Percentiles rank a stretch among this genome's conserved stretches.
Evolutionary conservation across 1,284 basidiomycete species (phyloP).

Genomic region (Malassezia furfur): DNA sequence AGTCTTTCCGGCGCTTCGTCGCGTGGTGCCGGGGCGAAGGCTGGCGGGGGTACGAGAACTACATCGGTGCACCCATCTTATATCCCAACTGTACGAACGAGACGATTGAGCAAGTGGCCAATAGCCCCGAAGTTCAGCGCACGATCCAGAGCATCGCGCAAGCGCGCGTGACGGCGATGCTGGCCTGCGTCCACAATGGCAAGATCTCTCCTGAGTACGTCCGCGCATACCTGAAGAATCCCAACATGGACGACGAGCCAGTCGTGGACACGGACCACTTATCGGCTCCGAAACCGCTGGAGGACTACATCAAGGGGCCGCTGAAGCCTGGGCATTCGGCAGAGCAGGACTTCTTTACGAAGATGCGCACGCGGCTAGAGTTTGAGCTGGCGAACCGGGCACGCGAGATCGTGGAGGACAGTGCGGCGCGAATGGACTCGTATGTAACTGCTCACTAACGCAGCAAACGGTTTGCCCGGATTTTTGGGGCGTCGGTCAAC

Average conservation of each 20-base stretch:
- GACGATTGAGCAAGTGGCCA: constrained; percentile 28
- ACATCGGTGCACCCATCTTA: constrained; percentile 39
- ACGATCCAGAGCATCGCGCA: constrained; percentile 20
- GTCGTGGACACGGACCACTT: neutral
- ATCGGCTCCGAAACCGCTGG: neutral
- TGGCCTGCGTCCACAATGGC: neutral
- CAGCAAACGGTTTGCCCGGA: constrained; percentile 24
- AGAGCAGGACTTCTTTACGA: neutral
- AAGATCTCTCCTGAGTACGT: neutral
- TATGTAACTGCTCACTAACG: neutral
- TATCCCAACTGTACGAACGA: constrained; percentile 31
- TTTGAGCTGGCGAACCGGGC: constrained; percentile 24
- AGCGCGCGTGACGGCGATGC: neutral
- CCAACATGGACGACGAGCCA: neutral
- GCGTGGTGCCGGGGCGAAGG: constrained; percentile 37
- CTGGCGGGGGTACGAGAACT: constrained; percentile 40
- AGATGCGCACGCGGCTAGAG: constrained; percentile 4
- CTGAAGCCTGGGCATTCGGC: neutral
- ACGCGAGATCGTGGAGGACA: constrained; percentile 22
- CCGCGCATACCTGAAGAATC: neutral
- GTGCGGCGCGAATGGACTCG: constrained; percentile 5
- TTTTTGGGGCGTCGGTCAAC: constrained; percentile 41
- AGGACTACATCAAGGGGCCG: neutral
- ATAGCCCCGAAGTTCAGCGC: constrained; percentile 31
- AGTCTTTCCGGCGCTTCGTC: constrained; percentile 27